phyloP scores from a whole-genome alignment of 768 basidiomycete genomes.

The Suillus occidentalis region DNA sequence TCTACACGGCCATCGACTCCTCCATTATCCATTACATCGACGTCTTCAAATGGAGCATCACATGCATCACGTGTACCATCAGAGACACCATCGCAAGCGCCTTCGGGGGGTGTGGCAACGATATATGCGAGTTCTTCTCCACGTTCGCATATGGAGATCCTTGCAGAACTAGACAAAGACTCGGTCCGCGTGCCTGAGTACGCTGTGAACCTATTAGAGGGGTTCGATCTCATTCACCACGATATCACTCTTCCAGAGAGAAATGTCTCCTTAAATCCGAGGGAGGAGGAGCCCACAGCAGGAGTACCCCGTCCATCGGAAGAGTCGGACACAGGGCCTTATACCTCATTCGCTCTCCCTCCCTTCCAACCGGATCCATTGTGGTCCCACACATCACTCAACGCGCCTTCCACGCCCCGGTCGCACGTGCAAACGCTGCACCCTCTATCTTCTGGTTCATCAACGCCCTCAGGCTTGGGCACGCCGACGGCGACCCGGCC shows the following conservation, averaged over 20 bases:
- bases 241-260: conserved; percentile 33
- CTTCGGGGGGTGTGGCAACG: conserved; percentile 32
- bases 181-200: conserved; percentile 44
- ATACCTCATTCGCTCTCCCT: conserved; percentile 31
- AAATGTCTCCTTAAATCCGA: conserved; percentile 29
- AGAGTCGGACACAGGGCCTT: conserved; percentile 34
- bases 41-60: conserved; percentile 22
- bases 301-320: conserved; percentile 29
- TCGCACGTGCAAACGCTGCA: conserved; percentile 28
- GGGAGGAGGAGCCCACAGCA: conserved; percentile 30
- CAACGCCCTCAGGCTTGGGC: conserved; percentile 31
- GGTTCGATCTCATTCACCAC: conserved; percentile 39
- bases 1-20: conserved; percentile 31
- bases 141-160: conserved; percentile 39
- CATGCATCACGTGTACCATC: conserved; percentile 1
- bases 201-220: conserved; percentile 43
- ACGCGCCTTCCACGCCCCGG: conserved; percentile 21
- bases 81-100: background rate
- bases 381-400: conserved; percentile 21
- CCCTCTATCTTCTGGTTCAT: conserved; percentile 30
- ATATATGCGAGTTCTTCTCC: conserved; percentile 35
- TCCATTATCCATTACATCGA: conserved; percentile 29
- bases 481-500: conserved; percentile 27
- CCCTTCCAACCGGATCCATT: conserved; percentile 24
- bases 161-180: conserved; percentile 34